Conservation (phyloP, 208 protist genomes). For the Leishmania gerbilli region DNA sequence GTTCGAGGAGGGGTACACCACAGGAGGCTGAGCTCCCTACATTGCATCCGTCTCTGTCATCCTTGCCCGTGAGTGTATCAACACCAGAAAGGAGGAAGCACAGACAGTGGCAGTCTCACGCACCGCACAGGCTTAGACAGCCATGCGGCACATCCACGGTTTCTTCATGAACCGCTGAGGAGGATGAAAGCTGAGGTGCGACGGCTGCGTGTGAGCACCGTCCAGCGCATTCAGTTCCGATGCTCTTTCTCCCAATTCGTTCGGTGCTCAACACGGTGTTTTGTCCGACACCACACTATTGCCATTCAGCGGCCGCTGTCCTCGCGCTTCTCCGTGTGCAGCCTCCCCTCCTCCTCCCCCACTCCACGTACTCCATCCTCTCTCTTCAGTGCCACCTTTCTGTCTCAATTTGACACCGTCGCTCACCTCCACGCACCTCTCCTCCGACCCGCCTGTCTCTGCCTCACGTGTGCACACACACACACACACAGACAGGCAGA, state of each 20-base stretch:
- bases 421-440: neutral
- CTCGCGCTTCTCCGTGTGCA: neutral
- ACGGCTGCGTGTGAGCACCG: neutral
- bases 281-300: neutral
- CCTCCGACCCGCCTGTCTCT: neutral
- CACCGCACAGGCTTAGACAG: neutral
- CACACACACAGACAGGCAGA: no score
- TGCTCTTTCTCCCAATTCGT: neutral
- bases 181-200: neutral
- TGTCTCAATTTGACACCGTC: neutral
- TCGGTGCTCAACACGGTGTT: neutral
- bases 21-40: neutral
- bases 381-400: neutral
- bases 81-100: neutral
- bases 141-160: neutral
- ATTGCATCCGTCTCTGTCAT: neutral
- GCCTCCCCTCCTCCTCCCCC: neutral
- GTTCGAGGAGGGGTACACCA: neutral
- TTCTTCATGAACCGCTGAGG: neutral
- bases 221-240: neutral
- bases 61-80: neutral
- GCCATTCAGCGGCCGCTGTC: neutral
- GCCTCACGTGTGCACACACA: neutral
- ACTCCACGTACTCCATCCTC: neutral
- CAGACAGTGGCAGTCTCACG: neutral